These are phyloP conservation scores for Boletus coccyginus DNA, from an alignment of 768 basidiomycete species.

Conservation along the genomic window DNA sequence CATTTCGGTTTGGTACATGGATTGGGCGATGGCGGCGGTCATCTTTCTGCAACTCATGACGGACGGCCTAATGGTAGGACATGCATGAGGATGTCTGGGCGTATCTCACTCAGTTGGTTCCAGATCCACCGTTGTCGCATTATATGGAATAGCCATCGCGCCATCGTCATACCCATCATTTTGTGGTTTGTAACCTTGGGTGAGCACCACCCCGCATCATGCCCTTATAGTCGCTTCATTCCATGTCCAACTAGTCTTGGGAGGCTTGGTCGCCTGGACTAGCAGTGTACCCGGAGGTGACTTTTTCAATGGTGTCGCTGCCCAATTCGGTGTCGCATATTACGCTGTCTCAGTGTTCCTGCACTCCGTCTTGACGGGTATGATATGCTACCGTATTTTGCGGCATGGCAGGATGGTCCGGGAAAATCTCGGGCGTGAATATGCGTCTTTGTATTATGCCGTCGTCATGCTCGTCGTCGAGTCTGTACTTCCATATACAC, in stretches of 20 bases:
- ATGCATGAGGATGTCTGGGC: background rate
- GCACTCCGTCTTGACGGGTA: slow-evolving; percentile 16
- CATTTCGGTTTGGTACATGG: slow-evolving; percentile 26
- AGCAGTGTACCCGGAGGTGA: slow-evolving; percentile 16
- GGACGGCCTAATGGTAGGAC: slow-evolving; percentile 29
- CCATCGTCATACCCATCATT: slow-evolving; percentile 12
- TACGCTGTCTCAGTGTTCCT: slow-evolving; percentile 12
- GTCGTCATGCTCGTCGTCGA: slow-evolving; percentile 16
- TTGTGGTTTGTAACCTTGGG: slow-evolving; percentile 25
- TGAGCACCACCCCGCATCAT: background rate
- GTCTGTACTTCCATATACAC: slow-evolving; percentile 24
- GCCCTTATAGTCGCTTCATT: background rate
- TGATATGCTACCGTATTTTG: slow-evolving; percentile 23
- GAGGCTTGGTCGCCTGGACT: slow-evolving; percentile 8
- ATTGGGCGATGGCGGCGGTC: slow-evolving; percentile 23
- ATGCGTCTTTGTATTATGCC: slow-evolving; percentile 17
- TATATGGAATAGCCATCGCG: slow-evolving; percentile 27
- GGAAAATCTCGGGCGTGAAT: slow-evolving; percentile 13
- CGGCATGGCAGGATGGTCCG: slow-evolving; percentile 4
- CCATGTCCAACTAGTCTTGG: slow-evolving; percentile 11
- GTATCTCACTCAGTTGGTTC: slow-evolving; percentile 10
- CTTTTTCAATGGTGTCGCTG: slow-evolving; percentile 13
- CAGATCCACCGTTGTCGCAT: slow-evolving; percentile 41
- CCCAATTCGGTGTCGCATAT: slow-evolving; percentile 18
- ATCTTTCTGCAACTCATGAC: slow-evolving; percentile 34